Conservation (phyloP, 2,329 filamentous ascomycete species). For the Camillea tinctor region DNA sequence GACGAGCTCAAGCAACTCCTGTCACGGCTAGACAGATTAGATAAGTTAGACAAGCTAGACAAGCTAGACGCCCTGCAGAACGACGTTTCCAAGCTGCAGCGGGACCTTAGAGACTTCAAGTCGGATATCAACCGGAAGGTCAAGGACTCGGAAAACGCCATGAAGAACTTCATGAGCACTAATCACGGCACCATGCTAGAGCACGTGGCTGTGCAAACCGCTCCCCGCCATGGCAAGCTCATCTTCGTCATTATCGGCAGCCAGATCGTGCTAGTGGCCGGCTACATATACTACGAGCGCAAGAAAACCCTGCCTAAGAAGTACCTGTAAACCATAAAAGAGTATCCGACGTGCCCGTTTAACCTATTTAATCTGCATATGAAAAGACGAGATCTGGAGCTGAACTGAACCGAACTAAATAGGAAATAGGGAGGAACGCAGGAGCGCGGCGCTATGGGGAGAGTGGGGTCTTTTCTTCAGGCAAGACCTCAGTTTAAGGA, state of each 20-base stretch:
- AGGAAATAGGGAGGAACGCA: neutral
- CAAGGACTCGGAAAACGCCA: constrained; percentile 49
- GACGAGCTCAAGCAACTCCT: constrained; percentile 47
- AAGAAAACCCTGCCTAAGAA: constrained; percentile 84
- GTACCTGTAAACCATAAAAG: constrained; percentile 61
- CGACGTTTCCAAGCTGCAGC: constrained; percentile 53
- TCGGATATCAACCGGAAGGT: constrained; percentile 51
- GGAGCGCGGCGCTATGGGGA: neutral
- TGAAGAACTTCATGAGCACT: constrained; percentile 50
- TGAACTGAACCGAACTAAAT: neutral
- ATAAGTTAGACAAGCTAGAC: constrained; percentile 44
- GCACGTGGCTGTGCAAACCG: constrained; percentile 44
- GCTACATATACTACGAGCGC: constrained; percentile 78
- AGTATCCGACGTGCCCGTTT: no score
- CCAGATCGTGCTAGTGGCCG: constrained; percentile 67
- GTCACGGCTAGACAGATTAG: constrained; percentile 41
- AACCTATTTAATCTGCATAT: no score
- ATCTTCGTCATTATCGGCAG: constrained; percentile 72
- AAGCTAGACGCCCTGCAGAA: constrained; percentile 42
- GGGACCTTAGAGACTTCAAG: constrained; percentile 58
- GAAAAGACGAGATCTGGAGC: no score
- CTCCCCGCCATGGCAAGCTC: constrained; percentile 51
- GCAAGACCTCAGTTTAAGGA: neutral
- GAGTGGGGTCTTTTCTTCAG: no score
- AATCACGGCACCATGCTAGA: constrained; percentile 51